These are phyloP conservation scores for Mycena metata DNA, from an alignment of 768 basidiomycete genomes.

Conservation along the genomic window DNA sequence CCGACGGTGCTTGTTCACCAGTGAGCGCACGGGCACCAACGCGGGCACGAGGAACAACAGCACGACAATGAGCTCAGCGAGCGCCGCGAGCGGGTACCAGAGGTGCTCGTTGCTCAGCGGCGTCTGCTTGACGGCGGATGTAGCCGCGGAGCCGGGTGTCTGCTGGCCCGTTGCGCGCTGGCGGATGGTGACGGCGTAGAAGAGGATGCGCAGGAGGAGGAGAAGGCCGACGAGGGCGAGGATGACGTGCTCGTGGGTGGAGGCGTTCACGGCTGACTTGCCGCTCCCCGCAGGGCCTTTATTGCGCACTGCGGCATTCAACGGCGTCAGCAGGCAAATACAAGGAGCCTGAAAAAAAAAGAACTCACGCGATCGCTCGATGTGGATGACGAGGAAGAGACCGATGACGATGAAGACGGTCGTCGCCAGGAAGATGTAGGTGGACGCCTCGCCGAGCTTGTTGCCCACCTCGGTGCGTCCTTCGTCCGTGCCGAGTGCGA, in stretches of 20 bases:
- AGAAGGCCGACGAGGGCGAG: slow-evolving; percentile 21
- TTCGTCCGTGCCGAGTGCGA: slow-evolving; percentile 16
- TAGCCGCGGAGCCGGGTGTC: neutral
- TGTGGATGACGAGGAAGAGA: slow-evolving; percentile 13
- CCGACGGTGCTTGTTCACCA: slow-evolving; percentile 14
- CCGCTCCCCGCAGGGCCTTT: too few species aligned
- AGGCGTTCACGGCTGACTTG: neutral
- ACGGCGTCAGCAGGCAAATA: too few species aligned
- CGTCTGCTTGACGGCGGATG: neutral
- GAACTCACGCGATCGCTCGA: slow-evolving; percentile 31
- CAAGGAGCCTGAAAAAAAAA: too few species aligned
- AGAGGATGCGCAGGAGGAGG: slow-evolving; percentile 35
- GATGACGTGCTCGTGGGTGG: slow-evolving; percentile 16
- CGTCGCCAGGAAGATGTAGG: slow-evolving; percentile 32
- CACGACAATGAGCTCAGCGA: slow-evolving; percentile 32
- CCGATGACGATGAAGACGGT: slow-evolving; percentile 18
- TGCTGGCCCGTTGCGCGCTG: slow-evolving; percentile 27
- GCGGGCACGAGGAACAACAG: slow-evolving; percentile 30
- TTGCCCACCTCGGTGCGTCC: slow-evolving; percentile 20
- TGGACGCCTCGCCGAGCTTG: slow-evolving; percentile 22
- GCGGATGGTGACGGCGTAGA: slow-evolving; percentile 30
- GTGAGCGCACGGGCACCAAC: slow-evolving; percentile 19
- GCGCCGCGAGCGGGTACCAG: slow-evolving; percentile 37
- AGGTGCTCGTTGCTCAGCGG: slow-evolving; percentile 34
- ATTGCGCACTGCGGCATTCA: too few species aligned